phyloP scores from a whole-genome alignment of 768 basidiomycete genomes.

The Punctularia strigosozonata region DNA sequence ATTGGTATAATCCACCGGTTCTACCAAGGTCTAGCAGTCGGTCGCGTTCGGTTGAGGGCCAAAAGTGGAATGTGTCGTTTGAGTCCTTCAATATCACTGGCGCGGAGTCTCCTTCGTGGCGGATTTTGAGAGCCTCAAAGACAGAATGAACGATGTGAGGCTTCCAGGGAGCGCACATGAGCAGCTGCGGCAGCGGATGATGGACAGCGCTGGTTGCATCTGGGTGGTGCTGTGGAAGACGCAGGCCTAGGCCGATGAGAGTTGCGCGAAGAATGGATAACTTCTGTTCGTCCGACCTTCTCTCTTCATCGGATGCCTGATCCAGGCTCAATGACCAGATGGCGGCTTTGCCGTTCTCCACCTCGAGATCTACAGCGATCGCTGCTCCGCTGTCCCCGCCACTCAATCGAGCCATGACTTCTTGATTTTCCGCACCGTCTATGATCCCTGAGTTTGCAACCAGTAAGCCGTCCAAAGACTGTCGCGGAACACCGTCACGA shows the following conservation, averaged over 20 bases:
- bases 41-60: conserved; percentile 23
- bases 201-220: conserved; percentile 1
- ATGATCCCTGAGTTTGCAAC: too few species aligned
- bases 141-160: conserved; percentile 28
- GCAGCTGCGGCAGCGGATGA: conserved; percentile 18
- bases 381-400: conserved; percentile 24
- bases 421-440: neutral
- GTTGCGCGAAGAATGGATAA: conserved; percentile 19
- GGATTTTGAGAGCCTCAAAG: conserved; percentile 21
- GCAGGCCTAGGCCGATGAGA: conserved; percentile 24
- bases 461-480: too few species aligned
- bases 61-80: conserved; percentile 63
- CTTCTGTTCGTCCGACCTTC: too few species aligned
- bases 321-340: conserved; percentile 53
- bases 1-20: conserved; percentile 4
- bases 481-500: too few species aligned
- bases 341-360: conserved; percentile 30
- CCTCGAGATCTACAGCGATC: conserved; percentile 17
- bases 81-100: conserved; percentile 41
- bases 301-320: conserved; percentile 8
- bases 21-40: conserved; percentile 17
- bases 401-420: neutral
- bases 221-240: conserved; percentile 29
- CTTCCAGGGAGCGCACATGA: conserved; percentile 27
- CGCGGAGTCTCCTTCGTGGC: conserved; percentile 9